Base-by-base conservation (phyloP, 164 flowering plant genomes). In the Umbilicus rupestris region DNA sequence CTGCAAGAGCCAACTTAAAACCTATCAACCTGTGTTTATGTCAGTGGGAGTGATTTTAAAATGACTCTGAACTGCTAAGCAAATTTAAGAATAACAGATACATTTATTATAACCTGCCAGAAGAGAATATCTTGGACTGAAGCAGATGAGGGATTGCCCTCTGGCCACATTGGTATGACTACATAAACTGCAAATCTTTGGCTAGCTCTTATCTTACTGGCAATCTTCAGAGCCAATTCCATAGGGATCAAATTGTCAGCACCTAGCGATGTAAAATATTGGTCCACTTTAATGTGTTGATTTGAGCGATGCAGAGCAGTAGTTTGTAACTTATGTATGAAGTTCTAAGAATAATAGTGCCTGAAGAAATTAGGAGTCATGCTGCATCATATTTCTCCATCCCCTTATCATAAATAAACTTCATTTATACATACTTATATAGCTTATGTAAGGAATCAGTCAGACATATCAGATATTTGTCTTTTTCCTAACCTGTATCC, bases 161-260 rank as follows among this genome's bases (percentile, higher is more conserved):
- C 92, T 44, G 89, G 89, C 89, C 89, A 87, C 92, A 87, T 87
- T 52, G 92, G 92, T 39, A 87, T 77, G 60, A 83, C 81, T 41
- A 87, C 49, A 68, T 85, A 87, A 50, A 85, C 92, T 6, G 86
- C 69, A 74, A 87, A 87, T 76, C 89, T 80, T 73, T 87, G 83
- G 15, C 74, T 78, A 58, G 87, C 86, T 71, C 81, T 79, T 64
- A 87, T 87, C 73, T 87, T 87, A 69, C 89, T 87, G 7, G 75
- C 84, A 60, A 85, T 81, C 71, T 87, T 87, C 58, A 87, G 64
- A 68, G 89, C 92, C 73, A 87, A 70, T 47, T 87, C 92, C 74
- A 87, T 82, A 12, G 92, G 92, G 31, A 87, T 81, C 47, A 85
- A 46, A 75, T 87, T 82, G 71, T 85, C 84, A 52, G 92, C 87